A percentile compares a stretch with the other conserved stretches of the same genome.
Evolutionary conservation across 2,329 filamentous ascomycete species (phyloP).

Genomic region (Thielaviopsis punctulata): DNA sequence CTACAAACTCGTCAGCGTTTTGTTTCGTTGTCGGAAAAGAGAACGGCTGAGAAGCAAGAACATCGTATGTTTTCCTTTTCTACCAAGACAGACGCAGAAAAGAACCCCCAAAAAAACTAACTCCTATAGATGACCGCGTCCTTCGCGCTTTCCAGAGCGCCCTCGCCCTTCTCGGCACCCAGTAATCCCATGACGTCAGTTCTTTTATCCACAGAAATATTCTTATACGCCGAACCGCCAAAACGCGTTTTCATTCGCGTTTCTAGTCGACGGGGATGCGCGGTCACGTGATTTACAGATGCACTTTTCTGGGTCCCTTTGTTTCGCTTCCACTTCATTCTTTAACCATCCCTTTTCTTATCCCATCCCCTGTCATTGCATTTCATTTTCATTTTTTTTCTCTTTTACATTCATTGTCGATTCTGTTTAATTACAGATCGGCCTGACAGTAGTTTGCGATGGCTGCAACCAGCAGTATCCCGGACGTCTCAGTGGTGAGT

Average conservation of each 20-base stretch:
- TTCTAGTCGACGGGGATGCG: background rate
- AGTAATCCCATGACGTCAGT: slow-evolving; percentile 4
- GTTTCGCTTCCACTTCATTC: no score
- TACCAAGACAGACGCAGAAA: background rate
- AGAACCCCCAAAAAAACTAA: no score
- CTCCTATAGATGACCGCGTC: slow-evolving; percentile 26
- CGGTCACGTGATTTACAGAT: background rate
- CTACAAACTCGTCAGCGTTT: slow-evolving; percentile 64
- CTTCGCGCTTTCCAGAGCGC: slow-evolving; percentile 46
- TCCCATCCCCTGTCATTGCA: background rate
- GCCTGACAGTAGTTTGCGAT: background rate
- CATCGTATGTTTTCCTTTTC: slow-evolving; percentile 42
- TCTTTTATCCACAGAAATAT: background rate
- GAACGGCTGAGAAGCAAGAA: slow-evolving; percentile 54
- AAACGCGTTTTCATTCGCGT: background rate
- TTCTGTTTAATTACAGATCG: background rate
- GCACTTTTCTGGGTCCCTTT: no score
- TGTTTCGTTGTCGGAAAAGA: slow-evolving; percentile 57
- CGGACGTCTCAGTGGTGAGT: background rate
- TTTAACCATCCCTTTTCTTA: background rate
- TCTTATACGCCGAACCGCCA: background rate
- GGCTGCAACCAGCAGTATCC: background rate
- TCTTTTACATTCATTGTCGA: background rate
- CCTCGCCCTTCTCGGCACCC: slow-evolving; percentile 32
- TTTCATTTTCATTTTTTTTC: background rate